These are phyloP conservation scores for Chaetomium cochliodes DNA, from an alignment of 495 filamentous ascomycete genomes.

Conservation along the genomic window DNA sequence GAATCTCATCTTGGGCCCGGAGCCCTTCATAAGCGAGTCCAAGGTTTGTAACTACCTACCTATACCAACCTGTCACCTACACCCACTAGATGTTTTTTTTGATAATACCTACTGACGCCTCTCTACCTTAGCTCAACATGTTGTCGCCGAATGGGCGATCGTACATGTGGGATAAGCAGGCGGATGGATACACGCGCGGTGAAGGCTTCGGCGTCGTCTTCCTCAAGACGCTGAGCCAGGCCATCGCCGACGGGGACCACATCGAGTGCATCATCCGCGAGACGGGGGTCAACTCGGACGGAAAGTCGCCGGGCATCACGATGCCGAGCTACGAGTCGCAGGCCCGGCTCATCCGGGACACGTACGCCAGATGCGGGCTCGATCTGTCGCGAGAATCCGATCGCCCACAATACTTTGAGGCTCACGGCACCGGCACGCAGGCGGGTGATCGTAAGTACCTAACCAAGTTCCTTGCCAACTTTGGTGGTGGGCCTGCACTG, in stretches of 20 bases:
- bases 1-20: slow-evolving; percentile 41
- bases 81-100: slow-evolving; percentile 14
- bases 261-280: slow-evolving; percentile 60
- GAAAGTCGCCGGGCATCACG: slow-evolving; percentile 50
- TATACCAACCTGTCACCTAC: slow-evolving; percentile 37
- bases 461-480: too few relatives aligned
- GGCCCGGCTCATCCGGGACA: slow-evolving; percentile 46
- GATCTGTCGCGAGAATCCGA: slow-evolving; percentile 28
- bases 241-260: slow-evolving; percentile 47
- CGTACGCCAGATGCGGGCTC: slow-evolving; percentile 43
- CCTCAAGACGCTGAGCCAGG: slow-evolving; percentile 55
- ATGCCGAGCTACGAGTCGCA: slow-evolving; percentile 53
- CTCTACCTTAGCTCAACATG: slow-evolving; percentile 28
- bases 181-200: slow-evolving; percentile 61
- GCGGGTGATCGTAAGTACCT: background rate
- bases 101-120: slow-evolving; percentile 24
- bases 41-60: too few relatives aligned
- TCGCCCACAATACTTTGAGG: slow-evolving; percentile 45
- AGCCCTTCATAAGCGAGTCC: too few relatives aligned
- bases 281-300: slow-evolving; percentile 55
- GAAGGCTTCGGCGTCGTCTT: slow-evolving; percentile 56
- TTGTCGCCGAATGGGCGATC: slow-evolving; percentile 44
- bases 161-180: slow-evolving; percentile 56
- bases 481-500: too few relatives aligned
- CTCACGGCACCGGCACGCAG: slow-evolving; percentile 43